Base-by-base conservation (phyloP, 768 basidiomycete species). In the Nidularia sp. region DNA sequence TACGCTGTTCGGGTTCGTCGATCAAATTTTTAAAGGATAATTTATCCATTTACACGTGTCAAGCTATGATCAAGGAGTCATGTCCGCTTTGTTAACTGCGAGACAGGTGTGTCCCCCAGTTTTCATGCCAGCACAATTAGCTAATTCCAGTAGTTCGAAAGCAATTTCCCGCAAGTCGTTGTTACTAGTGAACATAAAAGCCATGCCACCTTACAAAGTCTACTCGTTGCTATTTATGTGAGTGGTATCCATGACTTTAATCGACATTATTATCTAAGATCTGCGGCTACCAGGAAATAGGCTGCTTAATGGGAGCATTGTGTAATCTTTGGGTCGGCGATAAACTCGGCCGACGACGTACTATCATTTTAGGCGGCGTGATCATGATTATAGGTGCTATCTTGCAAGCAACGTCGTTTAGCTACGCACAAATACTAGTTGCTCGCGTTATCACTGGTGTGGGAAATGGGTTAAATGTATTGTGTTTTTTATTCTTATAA, bases 21-120 rank as follows among this genome's bases (percentile, higher is more conserved):
- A 47, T 13, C 4, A 18, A 15, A 5, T 29, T 29, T 29, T 18
- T 45, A 8, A 8, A 9, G 8, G 10, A 45, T 12, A 18, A 12
- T 45, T 9, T 45, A 25, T 12, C 10, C 9, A 45, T 8, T 12
- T 13, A 25, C 18, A 29, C 10, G 6, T 32, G 8, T 45, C n/a
- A 7, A 83, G 81, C 29, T 86, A 85, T 65, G 85, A 86, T 58
- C 85, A 86, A 60, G 84, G 84, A 42, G 85, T 85, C 33, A 84
- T 86, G 84, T 79, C 78, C n/a, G 81, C 83, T 13, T 68, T 85
- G 18, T 65, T 86, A 47, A 83, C 78, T 3, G 77, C 85, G 0
- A 67, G 69, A 45, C 76, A 80, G 69, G 79, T 80, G 22, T 47
- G 49, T 53, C 12, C 34, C 12, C 22, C 39, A 49, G 25, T 51